Evolutionary conservation across 108 stramenopile genomes (phyloP).

Genomic region (Heterococcus sp.): DNA sequence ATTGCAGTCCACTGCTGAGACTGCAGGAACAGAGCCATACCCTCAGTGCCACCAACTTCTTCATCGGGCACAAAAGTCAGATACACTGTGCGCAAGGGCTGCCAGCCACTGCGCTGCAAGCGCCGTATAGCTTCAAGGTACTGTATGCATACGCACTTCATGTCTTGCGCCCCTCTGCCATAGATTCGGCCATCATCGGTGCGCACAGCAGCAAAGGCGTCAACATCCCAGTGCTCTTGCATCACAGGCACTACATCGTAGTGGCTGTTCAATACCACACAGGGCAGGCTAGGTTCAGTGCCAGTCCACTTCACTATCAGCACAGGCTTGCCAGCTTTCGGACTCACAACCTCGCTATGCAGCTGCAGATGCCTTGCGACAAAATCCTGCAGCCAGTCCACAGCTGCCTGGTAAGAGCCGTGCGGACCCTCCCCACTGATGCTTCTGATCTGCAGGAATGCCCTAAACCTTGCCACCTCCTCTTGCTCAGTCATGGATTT

Average conservation of each 20-base stretch:
- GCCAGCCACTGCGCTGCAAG: conserved; percentile 37
- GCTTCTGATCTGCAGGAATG: conserved; percentile 29
- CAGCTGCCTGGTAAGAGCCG: conserved; percentile 73
- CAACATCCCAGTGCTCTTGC: conserved; percentile 52
- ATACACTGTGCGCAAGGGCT: conserved; percentile 46
- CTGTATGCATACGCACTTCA: conserved; percentile 94
- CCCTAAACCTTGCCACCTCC: conserved; percentile 2
- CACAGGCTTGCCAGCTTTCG: conserved; percentile 68
- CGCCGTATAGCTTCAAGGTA: conserved; percentile 78
- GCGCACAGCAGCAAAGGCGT: conserved; percentile 76
- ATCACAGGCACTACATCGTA: conserved; percentile 94
- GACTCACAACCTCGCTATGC: conserved; percentile 13
- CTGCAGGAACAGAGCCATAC: conserved; percentile 77
- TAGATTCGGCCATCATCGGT: conserved; percentile 68
- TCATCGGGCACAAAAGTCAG: conserved; percentile 66
- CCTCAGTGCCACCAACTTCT: conserved; percentile 73
- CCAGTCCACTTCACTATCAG: conserved; percentile 82
- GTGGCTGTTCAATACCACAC: conserved; percentile 84
- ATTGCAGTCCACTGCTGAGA: conserved; percentile 55
- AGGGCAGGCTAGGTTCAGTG: conserved; percentile 66
- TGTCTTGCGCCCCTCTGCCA: conserved; percentile 82
- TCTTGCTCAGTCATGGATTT: no score
- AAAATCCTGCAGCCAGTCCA: conserved; percentile 61
- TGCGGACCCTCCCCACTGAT: conserved; percentile 60
- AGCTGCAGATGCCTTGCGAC: conserved; percentile 38